Evolutionary conservation across 257 asterid species (phyloP), one percentile per base, ranked within the genome.

Genomic region (Haberlea rhodopensis): DNA sequence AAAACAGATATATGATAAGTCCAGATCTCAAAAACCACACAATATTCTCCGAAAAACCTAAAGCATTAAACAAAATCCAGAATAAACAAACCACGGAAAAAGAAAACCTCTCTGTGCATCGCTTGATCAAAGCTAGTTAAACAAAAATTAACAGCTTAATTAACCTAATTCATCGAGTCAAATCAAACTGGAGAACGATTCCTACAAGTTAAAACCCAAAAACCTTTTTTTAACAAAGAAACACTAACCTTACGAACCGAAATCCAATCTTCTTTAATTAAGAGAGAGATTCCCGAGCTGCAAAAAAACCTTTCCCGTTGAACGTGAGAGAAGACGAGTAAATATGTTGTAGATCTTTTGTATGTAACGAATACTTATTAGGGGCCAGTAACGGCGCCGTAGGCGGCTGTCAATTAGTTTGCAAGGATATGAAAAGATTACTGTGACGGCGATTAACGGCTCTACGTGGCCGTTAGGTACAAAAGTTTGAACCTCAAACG

Each of bases 401-500:
- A 37, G 24, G 1, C n/a, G 8, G 62, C 79, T 75, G 95, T 91
- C 78, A 76, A 26, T 5, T 61, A 4, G 34, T 18, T 56, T 59
- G 31, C 3, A 5, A 2, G 22, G 9, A 53, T 60, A n/a, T 46
- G 24, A 24, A 2, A 57, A 69, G 66, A 37, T 3, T 25, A 43
- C 49, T 40, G 15, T 67, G 67, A 85, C 89, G 85, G 73, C 78
- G 69, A 55, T 64, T 78, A 70, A 78, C 84, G 75, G 80, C 60
- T 73, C 69, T 77, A 53, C 84, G 84, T 77, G 87, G 73, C 85
- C 81, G 91, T 83, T 83, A 77, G 79, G 73, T 75, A 69, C 74
- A 72, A 76, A 73, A 82, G 88, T 88, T 91, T 88, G 88, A 91
- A 91, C 91, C 84, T 83, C 90, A 83, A 91, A 91, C 98, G 96